phyloP scores from a whole-genome alignment of 805 yeast species.

The Zygosaccharomyces rouxii region DNA sequence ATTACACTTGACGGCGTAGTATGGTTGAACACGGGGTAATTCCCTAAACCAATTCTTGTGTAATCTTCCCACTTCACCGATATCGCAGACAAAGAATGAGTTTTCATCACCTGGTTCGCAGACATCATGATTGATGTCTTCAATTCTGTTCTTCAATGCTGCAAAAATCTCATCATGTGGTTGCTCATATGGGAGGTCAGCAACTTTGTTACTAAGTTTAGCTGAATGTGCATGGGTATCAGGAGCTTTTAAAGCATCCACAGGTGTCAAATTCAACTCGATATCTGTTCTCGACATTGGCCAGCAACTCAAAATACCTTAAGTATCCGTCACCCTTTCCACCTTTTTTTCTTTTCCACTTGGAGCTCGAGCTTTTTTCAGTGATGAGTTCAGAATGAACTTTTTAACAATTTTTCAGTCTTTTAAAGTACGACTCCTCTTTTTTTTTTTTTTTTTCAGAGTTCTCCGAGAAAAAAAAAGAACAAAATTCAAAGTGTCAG shows the following conservation, averaged over 20 bases:
- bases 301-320: background rate
- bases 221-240: background rate
- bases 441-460: background rate
- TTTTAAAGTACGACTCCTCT: background rate
- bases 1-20: slow-evolving; percentile 93
- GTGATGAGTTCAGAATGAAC: background rate
- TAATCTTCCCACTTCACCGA: slow-evolving; percentile 64
- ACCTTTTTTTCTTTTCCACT: background rate
- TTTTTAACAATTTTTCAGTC: background rate
- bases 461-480: slow-evolving; percentile 1
- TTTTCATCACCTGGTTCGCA: slow-evolving; percentile 77
- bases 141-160: slow-evolving; percentile 41
- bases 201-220: background rate
- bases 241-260: background rate
- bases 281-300: slow-evolving; percentile 2
- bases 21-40: slow-evolving; percentile 78
- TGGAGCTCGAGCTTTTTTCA: background rate
- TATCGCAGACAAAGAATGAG: slow-evolving; percentile 83
- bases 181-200: slow-evolving; percentile 28
- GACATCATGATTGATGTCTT: slow-evolving; percentile 46
- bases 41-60: slow-evolving; percentile 55
- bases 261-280: background rate
- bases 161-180: slow-evolving; percentile 37
- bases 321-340: too few species aligned
- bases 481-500: background rate